Evolutionary conservation across 768 basidiomycete genomes (phyloP).

Genomic region (Dioszegia aurantiaca): DNA sequence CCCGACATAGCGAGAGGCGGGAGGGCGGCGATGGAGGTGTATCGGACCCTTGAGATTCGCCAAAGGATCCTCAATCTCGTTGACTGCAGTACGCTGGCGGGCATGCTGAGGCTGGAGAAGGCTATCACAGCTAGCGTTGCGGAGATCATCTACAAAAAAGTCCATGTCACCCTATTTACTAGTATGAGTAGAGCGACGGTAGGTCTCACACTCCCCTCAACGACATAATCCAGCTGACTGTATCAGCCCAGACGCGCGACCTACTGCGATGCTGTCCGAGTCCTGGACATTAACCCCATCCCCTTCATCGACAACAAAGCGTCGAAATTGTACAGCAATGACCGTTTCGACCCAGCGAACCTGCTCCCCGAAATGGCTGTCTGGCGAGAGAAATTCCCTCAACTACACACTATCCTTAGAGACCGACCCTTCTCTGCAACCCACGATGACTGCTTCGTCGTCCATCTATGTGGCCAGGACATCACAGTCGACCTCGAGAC

Average conservation of each 20-base stretch:
- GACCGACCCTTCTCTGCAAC: neutral
- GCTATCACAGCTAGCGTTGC: neutral
- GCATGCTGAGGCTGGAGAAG: neutral
- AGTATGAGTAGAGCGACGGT: constrained; percentile 4
- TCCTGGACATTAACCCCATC: neutral
- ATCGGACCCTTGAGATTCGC: neutral
- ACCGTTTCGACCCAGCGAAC: neutral
- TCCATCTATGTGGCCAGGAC: neutral
- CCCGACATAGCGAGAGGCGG: too few species aligned
- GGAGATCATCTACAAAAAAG: neutral
- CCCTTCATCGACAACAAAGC: neutral
- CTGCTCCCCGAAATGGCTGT: neutral
- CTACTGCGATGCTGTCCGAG: constrained; percentile 5
- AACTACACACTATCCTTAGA: neutral
- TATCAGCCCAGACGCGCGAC: neutral
- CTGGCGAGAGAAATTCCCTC: neutral
- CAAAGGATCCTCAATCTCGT: neutral
- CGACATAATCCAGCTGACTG: neutral
- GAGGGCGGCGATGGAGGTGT: neutral
- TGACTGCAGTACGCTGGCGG: neutral
- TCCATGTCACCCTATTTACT: neutral
- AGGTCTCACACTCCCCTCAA: neutral
- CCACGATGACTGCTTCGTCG: neutral
- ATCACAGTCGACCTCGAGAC: neutral
- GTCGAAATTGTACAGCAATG: neutral